Evolutionary conservation across 768 basidiomycete genomes (phyloP), one percentile per base, ranked within the genome.

Genomic region (Kwoniella mangroviensis): DNA sequence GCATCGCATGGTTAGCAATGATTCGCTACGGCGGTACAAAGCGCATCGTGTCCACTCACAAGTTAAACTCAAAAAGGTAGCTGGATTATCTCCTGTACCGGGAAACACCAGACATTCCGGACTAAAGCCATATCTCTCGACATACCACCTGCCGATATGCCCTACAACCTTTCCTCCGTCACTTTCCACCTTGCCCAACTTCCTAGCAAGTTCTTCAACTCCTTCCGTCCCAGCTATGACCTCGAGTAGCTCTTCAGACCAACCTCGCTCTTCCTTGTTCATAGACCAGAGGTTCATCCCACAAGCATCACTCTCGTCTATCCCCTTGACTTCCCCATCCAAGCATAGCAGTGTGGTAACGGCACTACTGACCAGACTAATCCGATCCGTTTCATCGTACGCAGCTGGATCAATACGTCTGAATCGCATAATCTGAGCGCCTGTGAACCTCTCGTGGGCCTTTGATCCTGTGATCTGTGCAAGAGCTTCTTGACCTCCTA

Each of bases 281-380:
- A 93, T 88, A 71, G 92, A 85, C 90, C 92, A 93, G 34, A 94
- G 84, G 79, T 94, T 94, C 92, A 92, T 94, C 0, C 93, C 93
- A 78, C 91, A 92, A 2, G 92, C 92, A 82, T 94, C 93, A 26
- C 90, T 89, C n/a, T 90, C 88, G 75, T 95, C 93, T 63, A 93
- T 90, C 0, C 92, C 91, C 11, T 90, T 90, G 72, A 93, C 87
- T 59, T 84, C 83, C 3, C 92, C 91, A 58, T 93, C 85, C 5
- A 76, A 73, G 68, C 83, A 84, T 79, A 94, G 90, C n/a, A 96
- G 81, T 0, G 92, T 93, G 4, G 92, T 87, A 68, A 93, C 85
- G 84, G 92, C 93, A 19, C 91, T 92, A 13, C 91, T 92, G 9
- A 94, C 90, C 41, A 95, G 86, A 9, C 91, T 91, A 52, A 96